Evolutionary conservation across 2,329 filamentous ascomycete species (phyloP).

Genomic region (Phialemonium atrogriseum): DNA sequence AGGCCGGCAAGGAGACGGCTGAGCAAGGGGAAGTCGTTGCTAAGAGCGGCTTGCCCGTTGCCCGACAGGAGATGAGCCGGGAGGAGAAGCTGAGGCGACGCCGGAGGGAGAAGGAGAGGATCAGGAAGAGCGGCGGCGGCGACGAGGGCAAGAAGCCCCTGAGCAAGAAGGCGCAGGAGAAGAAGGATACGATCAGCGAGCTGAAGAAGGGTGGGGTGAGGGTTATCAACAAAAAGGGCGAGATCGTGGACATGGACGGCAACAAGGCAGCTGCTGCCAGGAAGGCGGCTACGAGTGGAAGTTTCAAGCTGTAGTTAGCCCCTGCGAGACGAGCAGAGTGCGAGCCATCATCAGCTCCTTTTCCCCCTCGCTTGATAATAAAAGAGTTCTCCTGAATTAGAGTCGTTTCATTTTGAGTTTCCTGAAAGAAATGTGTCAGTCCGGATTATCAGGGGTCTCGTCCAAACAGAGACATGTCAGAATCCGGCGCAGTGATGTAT

Average conservation of each 20-base stretch:
- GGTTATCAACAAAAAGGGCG: conserved; percentile 84
- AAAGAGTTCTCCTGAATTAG: no score
- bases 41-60: conserved; percentile 69
- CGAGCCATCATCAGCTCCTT: no score
- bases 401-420: no score
- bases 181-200: conserved; percentile 37
- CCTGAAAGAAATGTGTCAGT: no score
- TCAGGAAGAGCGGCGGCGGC: conserved; percentile 42
- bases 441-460: no score
- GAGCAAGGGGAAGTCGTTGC: conserved; percentile 65
- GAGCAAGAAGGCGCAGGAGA: conserved; percentile 51
- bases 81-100: conserved; percentile 75
- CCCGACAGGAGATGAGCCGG: conserved; percentile 76
- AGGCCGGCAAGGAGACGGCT: conserved; percentile 58
- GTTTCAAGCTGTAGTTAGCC: conserved; percentile 51
- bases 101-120: conserved; percentile 78
- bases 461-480: no score
- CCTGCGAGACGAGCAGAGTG: no score
- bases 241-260: conserved; percentile 75
- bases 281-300: conserved; percentile 40
- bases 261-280: conserved; percentile 56
- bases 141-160: conserved; percentile 34
- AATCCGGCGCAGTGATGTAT: no score
- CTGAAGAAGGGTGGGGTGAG: conserved; percentile 68
- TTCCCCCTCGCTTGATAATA: no score